These are phyloP conservation scores for Glarea lozoyensis DNA, from an alignment of 495 filamentous ascomycete species.

Conservation along the genomic window DNA sequence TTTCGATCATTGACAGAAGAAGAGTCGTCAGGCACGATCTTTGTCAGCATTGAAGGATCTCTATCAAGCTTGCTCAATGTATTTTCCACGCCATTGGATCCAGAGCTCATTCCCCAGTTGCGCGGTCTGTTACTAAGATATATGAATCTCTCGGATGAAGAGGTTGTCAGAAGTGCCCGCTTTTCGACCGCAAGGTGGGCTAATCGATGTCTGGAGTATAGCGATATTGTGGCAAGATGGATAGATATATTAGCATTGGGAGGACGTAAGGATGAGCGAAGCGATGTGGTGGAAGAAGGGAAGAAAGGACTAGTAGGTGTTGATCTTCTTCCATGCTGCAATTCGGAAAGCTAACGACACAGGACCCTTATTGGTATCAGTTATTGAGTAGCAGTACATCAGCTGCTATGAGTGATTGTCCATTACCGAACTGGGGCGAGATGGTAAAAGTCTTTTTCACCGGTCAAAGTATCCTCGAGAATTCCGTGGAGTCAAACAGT, in stretches of 20 bases:
- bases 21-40: constrained; percentile 60
- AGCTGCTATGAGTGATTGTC: constrained; percentile 16
- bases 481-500: constrained; percentile 18
- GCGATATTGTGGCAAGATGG: constrained; percentile 74
- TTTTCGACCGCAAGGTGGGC: constrained; percentile 84
- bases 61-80: constrained; percentile 66
- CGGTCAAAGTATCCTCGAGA: constrained; percentile 23
- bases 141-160: constrained; percentile 50
- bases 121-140: constrained; percentile 53
- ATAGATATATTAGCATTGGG: constrained; percentile 75
- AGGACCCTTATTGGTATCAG: constrained; percentile 62
- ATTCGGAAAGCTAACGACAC: constrained; percentile 1
- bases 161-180: constrained; percentile 55
- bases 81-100: constrained; percentile 38
- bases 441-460: constrained; percentile 37
- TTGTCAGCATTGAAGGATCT: constrained; percentile 82
- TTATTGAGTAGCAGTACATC: constrained; percentile 60
- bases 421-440: constrained; percentile 37
- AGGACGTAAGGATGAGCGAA: constrained; percentile 50
- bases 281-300: constrained; percentile 83
- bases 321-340: not conserved
- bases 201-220: constrained; percentile 78
- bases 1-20: constrained; percentile 78
- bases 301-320: constrained; percentile 63
- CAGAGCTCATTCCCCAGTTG: constrained; percentile 30